These are phyloP conservation scores for Thalassiosira profunda DNA, from an alignment of 108 stramenopile species.

Conservation along the genomic window DNA sequence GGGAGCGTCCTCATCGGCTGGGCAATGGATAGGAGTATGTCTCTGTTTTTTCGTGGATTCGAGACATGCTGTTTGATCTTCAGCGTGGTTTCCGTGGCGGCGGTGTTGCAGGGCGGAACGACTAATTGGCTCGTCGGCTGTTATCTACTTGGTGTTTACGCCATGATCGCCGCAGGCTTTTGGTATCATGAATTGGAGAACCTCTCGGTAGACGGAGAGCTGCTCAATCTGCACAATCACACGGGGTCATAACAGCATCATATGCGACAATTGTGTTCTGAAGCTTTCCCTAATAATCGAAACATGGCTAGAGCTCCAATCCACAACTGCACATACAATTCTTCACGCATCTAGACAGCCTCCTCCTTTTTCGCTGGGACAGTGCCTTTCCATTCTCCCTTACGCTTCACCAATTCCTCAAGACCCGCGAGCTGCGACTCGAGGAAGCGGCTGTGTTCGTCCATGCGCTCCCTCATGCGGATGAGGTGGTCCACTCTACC, in stretches of 20 bases:
- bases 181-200: slow-evolving; percentile 88
- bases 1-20: slow-evolving; percentile 94
- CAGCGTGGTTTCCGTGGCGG: slow-evolving; percentile 72
- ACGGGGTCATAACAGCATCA: neutral
- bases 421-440: slow-evolving; percentile 85
- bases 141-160: slow-evolving; percentile 76
- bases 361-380: neutral
- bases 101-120: slow-evolving; percentile 87
- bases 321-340: too few species aligned
- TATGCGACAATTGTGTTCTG: neutral
- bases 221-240: slow-evolving; percentile 30
- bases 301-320: too few species aligned
- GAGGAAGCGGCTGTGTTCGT: slow-evolving; percentile 82
- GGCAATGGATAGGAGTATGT: slow-evolving; percentile 88
- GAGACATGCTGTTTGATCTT: slow-evolving; percentile 89
- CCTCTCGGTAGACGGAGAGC: slow-evolving; percentile 58
- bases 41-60: slow-evolving; percentile 87
- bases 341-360: neutral
- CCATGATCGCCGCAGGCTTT: slow-evolving; percentile 89
- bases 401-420: slow-evolving; percentile 70
- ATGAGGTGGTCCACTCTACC: slow-evolving; percentile 93
- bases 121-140: slow-evolving; percentile 89
- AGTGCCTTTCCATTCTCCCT: slow-evolving; percentile 45
- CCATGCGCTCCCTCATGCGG: slow-evolving; percentile 87
- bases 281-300: too few species aligned